Evolutionary conservation across 345 rosid genomes (phyloP).

Genomic region (Cardamine occulta): DNA sequence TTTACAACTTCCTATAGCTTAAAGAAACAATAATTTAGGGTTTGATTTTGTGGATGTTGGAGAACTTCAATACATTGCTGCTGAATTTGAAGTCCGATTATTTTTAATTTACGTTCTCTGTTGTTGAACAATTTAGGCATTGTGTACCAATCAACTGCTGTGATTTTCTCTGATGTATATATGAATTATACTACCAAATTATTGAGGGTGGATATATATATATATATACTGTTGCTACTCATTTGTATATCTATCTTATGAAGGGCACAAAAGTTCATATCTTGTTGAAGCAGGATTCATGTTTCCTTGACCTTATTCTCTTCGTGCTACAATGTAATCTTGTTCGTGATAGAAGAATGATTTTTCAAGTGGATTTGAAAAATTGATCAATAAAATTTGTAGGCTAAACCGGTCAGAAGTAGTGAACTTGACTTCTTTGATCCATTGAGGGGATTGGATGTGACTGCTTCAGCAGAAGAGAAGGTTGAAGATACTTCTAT

Average conservation of each 20-base stretch:
- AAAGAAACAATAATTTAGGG: not conserved
- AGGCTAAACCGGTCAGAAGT: slow-evolving; percentile 46
- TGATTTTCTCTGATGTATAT: too few relatives aligned
- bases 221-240: not conserved
- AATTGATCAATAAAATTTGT: not conserved
- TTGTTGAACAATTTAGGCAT: not conserved
- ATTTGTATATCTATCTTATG: not conserved
- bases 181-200: too few relatives aligned
- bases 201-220: too few relatives aligned
- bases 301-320: not conserved
- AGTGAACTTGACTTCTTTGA: slow-evolving; percentile 60
- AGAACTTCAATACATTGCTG: not conserved
- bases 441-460: slow-evolving; percentile 61
- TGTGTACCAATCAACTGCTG: not conserved
- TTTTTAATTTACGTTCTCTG: too few relatives aligned
- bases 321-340: not conserved
- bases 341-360: not conserved
- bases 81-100: too few relatives aligned
- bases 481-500: slow-evolving; percentile 43
- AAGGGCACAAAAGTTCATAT: not conserved
- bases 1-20: not conserved
- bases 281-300: not conserved
- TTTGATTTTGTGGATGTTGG: not conserved
- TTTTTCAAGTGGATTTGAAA: slow-evolving; percentile 13
- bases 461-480: slow-evolving; percentile 38